These are phyloP conservation scores for Populus hybrid DNA, from an alignment of 441 rosid species.

Conservation along the genomic window DNA sequence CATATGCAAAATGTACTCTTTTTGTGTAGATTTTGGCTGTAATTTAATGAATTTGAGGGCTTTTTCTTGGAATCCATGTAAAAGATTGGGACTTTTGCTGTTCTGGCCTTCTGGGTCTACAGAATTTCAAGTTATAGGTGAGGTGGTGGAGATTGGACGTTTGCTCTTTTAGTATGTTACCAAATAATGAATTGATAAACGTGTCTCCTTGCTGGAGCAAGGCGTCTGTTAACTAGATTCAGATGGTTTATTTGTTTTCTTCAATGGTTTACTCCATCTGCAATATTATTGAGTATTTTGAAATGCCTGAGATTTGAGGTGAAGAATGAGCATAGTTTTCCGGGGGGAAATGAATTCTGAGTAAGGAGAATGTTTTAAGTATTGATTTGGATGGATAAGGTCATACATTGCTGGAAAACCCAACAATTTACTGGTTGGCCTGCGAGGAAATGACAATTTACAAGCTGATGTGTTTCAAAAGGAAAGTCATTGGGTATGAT, in stretches of 20 bases:
- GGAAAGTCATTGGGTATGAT: conserved; percentile 5
- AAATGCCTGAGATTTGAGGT: conserved; percentile 4
- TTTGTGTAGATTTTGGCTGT: conserved; percentile 19
- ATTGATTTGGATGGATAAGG: neutral
- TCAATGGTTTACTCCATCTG: conserved; percentile 4
- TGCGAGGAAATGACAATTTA: neutral
- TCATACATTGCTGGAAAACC: neutral
- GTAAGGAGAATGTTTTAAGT: neutral
- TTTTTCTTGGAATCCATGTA: conserved; percentile 6
- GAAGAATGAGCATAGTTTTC: neutral
- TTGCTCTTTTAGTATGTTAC: neutral
- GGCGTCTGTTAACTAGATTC: conserved; percentile 17
- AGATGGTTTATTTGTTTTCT: conserved; percentile 3
- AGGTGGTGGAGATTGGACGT: neutral
- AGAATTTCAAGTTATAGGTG: conserved; percentile 2
- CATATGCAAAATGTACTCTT: conserved; percentile 21
- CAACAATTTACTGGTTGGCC: neutral
- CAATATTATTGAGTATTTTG: conserved; percentile 1
- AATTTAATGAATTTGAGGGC: conserved; percentile 14
- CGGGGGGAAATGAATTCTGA: no score
- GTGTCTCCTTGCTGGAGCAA: neutral
- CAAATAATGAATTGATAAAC: conserved; percentile 8
- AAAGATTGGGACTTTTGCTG: neutral
- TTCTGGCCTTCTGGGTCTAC: conserved; percentile 13
- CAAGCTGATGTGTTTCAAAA: conserved; percentile 1